These are phyloP conservation scores for Mycena galopus DNA, from an alignment of 768 basidiomycete genomes.

Conservation along the genomic window DNA sequence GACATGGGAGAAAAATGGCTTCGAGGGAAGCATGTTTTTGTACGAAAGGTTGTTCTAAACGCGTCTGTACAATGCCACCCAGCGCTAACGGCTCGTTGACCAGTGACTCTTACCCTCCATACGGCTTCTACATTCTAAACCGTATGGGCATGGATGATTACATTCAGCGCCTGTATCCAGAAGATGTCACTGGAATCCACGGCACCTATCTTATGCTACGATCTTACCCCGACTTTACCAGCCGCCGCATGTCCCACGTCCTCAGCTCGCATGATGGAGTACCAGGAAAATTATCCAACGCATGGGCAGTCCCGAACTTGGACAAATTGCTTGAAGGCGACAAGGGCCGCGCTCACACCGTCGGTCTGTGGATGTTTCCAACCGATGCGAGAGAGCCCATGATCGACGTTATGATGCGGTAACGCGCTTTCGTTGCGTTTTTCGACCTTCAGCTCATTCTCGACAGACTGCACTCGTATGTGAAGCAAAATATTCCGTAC, in stretches of 20 bases:
- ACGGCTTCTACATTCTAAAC: slow-evolving; percentile 89
- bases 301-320: slow-evolving; percentile 61
- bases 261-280: slow-evolving; percentile 47
- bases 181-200: slow-evolving; percentile 76
- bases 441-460: background rate
- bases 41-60: slow-evolving; percentile 78
- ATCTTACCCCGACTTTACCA: slow-evolving; percentile 78
- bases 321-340: slow-evolving; percentile 59
- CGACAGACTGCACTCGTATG: slow-evolving; percentile 71
- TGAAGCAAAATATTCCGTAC: slow-evolving; percentile 76
- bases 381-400: slow-evolving; percentile 79
- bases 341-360: slow-evolving; percentile 69
- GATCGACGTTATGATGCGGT: slow-evolving; percentile 80
- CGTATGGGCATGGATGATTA: slow-evolving; percentile 86
- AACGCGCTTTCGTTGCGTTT: slow-evolving; percentile 21
- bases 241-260: slow-evolving; percentile 57
- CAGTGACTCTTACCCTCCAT: slow-evolving; percentile 83
- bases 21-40: slow-evolving; percentile 91
- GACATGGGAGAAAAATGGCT: slow-evolving; percentile 88
- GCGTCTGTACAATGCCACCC: slow-evolving; percentile 16
- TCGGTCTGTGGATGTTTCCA: slow-evolving; percentile 84
- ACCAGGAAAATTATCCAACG: slow-evolving; percentile 62
- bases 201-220: slow-evolving; percentile 81
- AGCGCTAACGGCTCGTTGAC: slow-evolving; percentile 31
- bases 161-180: slow-evolving; percentile 79